These are phyloP conservation scores for Agaricus subrufescens DNA, from an alignment of 768 basidiomycete genomes.

Conservation along the genomic window DNA sequence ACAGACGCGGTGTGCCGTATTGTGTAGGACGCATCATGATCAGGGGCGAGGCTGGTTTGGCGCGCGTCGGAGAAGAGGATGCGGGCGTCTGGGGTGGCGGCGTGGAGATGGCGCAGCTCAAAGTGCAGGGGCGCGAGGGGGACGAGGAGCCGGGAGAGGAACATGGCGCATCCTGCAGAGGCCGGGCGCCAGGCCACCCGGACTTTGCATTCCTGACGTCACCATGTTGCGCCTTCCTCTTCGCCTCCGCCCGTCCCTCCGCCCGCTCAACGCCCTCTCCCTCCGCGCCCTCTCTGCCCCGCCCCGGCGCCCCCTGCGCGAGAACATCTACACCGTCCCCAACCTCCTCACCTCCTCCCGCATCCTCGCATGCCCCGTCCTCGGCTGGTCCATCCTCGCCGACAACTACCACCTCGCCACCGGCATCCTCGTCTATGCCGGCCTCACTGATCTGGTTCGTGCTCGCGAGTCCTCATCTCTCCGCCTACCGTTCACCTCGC, in stretches of 20 bases:
- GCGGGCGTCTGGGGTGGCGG: conserved; percentile 41
- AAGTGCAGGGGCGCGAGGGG: conserved; percentile 40
- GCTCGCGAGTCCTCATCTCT: conserved; percentile 20
- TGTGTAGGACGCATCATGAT: conserved; percentile 23
- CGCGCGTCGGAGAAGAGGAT: conserved; percentile 51
- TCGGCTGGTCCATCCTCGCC: conserved; percentile 87
- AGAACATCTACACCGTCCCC: conserved; percentile 93
- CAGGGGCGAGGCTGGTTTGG: conserved; percentile 5
- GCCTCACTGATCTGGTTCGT: conserved; percentile 83
- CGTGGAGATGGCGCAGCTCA: conserved; percentile 60
- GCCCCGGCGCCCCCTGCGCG: conserved; percentile 30
- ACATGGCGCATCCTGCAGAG: conserved; percentile 39
- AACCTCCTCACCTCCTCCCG: conserved; percentile 87
- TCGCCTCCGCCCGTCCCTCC: no score
- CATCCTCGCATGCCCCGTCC: conserved; percentile 82
- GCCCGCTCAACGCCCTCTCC: no score
- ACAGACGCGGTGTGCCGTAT: conserved; percentile 17
- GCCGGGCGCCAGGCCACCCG: neutral
- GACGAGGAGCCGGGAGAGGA: conserved; percentile 43
- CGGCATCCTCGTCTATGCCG: conserved; percentile 81
- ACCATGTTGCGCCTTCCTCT: neutral
- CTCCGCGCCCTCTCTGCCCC: no score
- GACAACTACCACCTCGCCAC: conserved; percentile 81
- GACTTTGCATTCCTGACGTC: conserved; percentile 3
- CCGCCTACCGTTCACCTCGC: neutral